Conservation (phyloP, 164 flowering plant genomes). For the Magnolia kwangsiensis region DNA sequence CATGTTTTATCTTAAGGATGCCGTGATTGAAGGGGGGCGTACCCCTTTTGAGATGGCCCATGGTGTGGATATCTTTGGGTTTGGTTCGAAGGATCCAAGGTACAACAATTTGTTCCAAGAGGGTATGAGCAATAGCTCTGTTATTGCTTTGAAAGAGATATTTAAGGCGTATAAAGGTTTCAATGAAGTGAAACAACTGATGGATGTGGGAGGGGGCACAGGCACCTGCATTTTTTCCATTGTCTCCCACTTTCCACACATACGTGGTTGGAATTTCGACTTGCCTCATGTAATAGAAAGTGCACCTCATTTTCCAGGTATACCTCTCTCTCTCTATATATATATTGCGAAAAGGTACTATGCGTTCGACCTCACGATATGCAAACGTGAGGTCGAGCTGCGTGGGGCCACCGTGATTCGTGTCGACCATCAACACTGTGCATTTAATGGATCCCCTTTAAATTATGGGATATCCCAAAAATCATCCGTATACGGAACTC, state of each 20-base stretch:
- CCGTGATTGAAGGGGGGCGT: constrained; percentile 7
- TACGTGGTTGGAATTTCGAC: constrained; percentile 44
- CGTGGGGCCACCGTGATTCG: no score
- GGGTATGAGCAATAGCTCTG: constrained; percentile 13
- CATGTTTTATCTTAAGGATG: constrained; percentile 2
- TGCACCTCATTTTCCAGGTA: constrained; percentile 29
- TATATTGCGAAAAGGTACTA: no score
- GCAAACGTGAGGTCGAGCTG: no score
- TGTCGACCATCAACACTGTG: no score
- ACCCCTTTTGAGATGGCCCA: constrained; percentile 8
- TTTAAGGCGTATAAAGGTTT: constrained; percentile 32
- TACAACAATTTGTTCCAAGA: constrained; percentile 3
- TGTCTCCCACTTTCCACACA: constrained; percentile 35
- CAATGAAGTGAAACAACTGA: constrained; percentile 24
- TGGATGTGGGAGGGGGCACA: constrained; percentile 54
- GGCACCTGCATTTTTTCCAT: constrained; percentile 30
- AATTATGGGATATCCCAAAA: no score
- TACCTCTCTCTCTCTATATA: not conserved
- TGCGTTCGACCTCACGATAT: no score
- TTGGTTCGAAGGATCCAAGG: not conserved
- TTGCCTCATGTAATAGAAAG: constrained; percentile 40
- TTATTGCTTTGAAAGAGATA: constrained; percentile 19
- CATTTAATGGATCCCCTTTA: no score
- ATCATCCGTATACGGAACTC: no score
- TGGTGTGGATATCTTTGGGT: constrained; percentile 4